Base-by-base conservation (phyloP, 441 rosid species). In the Gossypium lobatum region DNA sequence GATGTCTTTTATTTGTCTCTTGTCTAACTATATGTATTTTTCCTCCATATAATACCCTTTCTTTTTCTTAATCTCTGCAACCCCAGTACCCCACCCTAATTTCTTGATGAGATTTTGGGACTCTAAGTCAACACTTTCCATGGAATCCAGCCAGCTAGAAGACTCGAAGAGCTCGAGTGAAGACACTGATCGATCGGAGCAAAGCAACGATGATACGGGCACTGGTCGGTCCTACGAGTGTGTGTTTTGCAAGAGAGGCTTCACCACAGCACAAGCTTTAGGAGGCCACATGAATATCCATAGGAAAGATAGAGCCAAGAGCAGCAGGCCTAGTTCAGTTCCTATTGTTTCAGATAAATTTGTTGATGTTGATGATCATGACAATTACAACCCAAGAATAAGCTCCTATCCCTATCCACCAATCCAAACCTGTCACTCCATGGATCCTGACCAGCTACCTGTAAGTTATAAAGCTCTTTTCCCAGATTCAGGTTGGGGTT, bases 251-350 rank as follows among this genome's bases (percentile, higher is more conserved):
- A 83, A 81, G 87, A 77, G 84, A 73, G 84, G 86, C 31, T 83
- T 83, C 70, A 80, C 81, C 17, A 83, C 84, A 4, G 86, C 86
- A 6, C 86, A 83, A 37, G 86, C 84, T 53, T 71, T 83, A 14
- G 86, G 86, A 1, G 86, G 86, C 1, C 86, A 83, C 75, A 83
- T 83, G 86, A 83, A 83, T 55, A 81, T 83, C 73, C 86, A 83
- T 71, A 70, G 86, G 57, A 83, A 83, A 73, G 86, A 83, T 50
- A 78, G 82, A 37, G 84, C 80, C 21, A 81, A 78, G 64, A 73
- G 37, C 77, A 66, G 28, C 28, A 53, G 76, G 57, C 74, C 76
- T 31, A 31, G 37, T 31, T 74, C 78, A 2, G 45, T 72, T 53
- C 75, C 81, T 16, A 16, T 48, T 14, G 39, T 68, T 52, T 53